Conservation (phyloP, 225 moss, liverwort and hornwort species). For the Polytrichum commune region DNA sequence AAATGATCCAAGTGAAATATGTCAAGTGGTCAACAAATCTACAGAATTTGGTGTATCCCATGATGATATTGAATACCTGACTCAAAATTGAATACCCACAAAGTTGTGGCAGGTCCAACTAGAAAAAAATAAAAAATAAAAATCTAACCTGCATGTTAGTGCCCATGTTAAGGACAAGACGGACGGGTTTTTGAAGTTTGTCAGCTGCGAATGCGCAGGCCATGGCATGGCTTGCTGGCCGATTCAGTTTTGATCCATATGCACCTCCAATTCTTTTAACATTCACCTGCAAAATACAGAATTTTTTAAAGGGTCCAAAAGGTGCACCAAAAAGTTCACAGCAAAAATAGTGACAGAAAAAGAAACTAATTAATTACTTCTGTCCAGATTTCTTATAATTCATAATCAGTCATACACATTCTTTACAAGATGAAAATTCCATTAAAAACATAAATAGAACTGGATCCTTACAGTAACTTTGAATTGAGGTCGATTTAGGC, state of each 20-base stretch:
- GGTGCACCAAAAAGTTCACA: background rate
- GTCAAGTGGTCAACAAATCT: too few relatives aligned
- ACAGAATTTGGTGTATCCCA: too few relatives aligned
- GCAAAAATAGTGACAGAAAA: too few relatives aligned
- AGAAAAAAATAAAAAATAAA: background rate
- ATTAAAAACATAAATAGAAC: too few relatives aligned
- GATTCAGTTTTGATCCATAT: constrained; percentile 74
- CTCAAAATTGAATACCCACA: too few relatives aligned
- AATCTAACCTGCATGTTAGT: constrained; percentile 79
- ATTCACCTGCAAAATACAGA: constrained; percentile 45
- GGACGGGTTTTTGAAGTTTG: constrained; percentile 72
- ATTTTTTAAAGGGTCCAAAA: background rate
- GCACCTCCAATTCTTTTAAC: constrained; percentile 83
- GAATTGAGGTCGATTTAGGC: constrained; percentile 70
- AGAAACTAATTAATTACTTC: too few relatives aligned
- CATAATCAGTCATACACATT: too few relatives aligned
- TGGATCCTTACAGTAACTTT: constrained; percentile 65
- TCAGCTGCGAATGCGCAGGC: constrained; percentile 88
- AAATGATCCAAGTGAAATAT: too few relatives aligned
- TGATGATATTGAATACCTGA: too few relatives aligned
- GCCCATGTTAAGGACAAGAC: constrained; percentile 71
- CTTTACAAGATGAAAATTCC: too few relatives aligned
- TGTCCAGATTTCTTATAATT: background rate
- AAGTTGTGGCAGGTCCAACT: too few relatives aligned
- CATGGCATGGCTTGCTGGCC: constrained; percentile 58